Conservation (phyloP, 441 rosid genomes). For the Brassica hybrid region DNA sequence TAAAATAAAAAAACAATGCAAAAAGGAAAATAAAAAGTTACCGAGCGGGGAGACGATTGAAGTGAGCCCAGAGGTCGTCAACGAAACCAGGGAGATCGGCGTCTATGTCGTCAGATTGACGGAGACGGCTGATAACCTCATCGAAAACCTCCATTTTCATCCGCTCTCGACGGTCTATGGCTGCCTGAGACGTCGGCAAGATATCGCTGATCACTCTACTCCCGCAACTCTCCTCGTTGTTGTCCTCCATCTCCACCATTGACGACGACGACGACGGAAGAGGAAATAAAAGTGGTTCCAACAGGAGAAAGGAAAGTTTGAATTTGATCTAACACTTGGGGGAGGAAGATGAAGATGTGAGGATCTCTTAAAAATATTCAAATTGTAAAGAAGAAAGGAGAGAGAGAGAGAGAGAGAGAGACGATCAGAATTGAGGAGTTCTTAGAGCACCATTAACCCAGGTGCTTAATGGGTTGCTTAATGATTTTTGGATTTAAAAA, state of each 20-base stretch:
- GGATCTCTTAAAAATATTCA: background rate
- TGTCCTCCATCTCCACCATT: conserved; percentile 67
- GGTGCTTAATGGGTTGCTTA: too few relatives aligned
- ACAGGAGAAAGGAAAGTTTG: background rate
- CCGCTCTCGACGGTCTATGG: conserved; percentile 51
- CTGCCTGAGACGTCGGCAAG: conserved; percentile 43
- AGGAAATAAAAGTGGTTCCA: background rate
- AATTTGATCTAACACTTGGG: background rate
- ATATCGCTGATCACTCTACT: conserved; percentile 45
- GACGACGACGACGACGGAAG: conserved; percentile 22
- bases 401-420: background rate
- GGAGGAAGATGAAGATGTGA: background rate
- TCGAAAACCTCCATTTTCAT: conserved; percentile 58
- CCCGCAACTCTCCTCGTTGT: conserved; percentile 58
- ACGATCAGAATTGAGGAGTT: background rate
- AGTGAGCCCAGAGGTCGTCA: conserved; percentile 73
- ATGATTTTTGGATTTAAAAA: too few relatives aligned
- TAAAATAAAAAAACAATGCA: background rate
- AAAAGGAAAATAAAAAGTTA: conserved; percentile 18
- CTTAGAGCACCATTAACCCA: too few relatives aligned
- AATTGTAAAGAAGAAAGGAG: background rate
- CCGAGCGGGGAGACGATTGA: conserved; percentile 75
- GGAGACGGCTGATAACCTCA: conserved; percentile 67
- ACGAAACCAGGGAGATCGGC: conserved; percentile 53
- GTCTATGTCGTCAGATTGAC: conserved; percentile 49